Conservation (phyloP, 2,329 filamentous ascomycete species). For the Immersiporthe knoxdaviesiana region DNA sequence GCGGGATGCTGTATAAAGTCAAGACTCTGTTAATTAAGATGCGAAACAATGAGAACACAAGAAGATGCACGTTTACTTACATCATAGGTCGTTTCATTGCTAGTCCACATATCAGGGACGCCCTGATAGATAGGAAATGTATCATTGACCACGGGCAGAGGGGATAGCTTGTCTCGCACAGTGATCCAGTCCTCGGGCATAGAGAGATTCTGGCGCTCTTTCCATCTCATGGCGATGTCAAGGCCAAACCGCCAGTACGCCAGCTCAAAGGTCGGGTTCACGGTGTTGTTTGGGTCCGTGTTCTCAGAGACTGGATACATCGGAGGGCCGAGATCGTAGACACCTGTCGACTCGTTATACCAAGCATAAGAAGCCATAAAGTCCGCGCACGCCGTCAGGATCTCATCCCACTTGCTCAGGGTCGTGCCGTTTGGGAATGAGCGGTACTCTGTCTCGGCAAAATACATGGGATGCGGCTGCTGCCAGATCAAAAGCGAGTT, state of each 20-base stretch:
- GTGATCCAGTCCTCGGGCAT: conserved; percentile 50
- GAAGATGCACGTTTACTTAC: conserved; percentile 9
- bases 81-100: conserved; percentile 44
- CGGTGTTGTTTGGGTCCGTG: conserved; percentile 58
- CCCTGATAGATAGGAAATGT: conserved; percentile 61
- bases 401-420: conserved; percentile 55
- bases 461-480: conserved; percentile 63
- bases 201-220: conserved; percentile 47
- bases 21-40: background rate
- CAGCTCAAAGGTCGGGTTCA: conserved; percentile 63
- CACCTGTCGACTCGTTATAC: conserved; percentile 52
- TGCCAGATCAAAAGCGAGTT: conserved; percentile 66
- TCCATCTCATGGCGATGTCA: conserved; percentile 57
- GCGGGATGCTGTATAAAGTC: conserved; percentile 40
- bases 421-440: conserved; percentile 47
- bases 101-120: conserved; percentile 47
- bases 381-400: conserved; percentile 56
- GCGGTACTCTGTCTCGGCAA: conserved; percentile 60
- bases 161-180: conserved; percentile 56
- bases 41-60: background rate
- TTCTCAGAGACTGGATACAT: conserved; percentile 57
- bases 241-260: conserved; percentile 66
- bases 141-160: conserved; percentile 52
- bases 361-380: conserved; percentile 64
- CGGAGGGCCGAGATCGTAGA: conserved; percentile 55